phyloP scores from a whole-genome alignment of 345 rosid genomes.

The Brassica nigra region DNA sequence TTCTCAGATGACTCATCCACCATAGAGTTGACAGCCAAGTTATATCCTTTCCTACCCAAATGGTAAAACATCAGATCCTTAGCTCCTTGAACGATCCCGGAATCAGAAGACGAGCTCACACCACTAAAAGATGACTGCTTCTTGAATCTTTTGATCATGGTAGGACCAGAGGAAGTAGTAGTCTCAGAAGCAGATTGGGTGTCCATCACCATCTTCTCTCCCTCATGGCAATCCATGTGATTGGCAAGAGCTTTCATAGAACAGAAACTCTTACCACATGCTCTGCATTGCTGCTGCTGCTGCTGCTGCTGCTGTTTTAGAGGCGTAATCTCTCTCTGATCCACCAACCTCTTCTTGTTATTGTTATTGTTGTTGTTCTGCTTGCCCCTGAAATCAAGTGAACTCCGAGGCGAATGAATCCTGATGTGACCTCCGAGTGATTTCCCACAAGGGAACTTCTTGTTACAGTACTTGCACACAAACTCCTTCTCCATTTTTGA shows the following conservation, averaged over 20 bases:
- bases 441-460: constrained; percentile 76
- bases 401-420: constrained; percentile 55
- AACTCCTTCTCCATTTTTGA: constrained; percentile 54
- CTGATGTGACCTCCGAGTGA: constrained; percentile 90
- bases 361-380: constrained; percentile 11
- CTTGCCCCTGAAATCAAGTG: constrained; percentile 40
- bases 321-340: constrained; percentile 38
- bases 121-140: constrained; percentile 39
- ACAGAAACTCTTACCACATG: constrained; percentile 72
- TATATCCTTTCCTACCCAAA: constrained; percentile 50
- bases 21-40: constrained; percentile 45
- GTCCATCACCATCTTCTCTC: constrained; percentile 47
- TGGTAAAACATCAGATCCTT: constrained; percentile 68
- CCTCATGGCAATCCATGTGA: constrained; percentile 65
- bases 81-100: constrained; percentile 69
- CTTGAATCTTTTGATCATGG: constrained; percentile 60
- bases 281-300: constrained; percentile 45
- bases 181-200: constrained; percentile 64
- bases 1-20: constrained; percentile 70
- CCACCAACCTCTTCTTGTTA: constrained; percentile 42
- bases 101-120: constrained; percentile 39
- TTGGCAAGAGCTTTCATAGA: constrained; percentile 73
- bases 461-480: constrained; percentile 69
- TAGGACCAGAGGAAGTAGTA: constrained; percentile 45
- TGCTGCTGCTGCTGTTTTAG: neutral